Percentiles rank a stretch among this genome's conserved stretches.
These are phyloP conservation scores for Suhomyces coccinellae DNA, from an alignment of 1,139 yeast genomes.

Conservation along the genomic window DNA sequence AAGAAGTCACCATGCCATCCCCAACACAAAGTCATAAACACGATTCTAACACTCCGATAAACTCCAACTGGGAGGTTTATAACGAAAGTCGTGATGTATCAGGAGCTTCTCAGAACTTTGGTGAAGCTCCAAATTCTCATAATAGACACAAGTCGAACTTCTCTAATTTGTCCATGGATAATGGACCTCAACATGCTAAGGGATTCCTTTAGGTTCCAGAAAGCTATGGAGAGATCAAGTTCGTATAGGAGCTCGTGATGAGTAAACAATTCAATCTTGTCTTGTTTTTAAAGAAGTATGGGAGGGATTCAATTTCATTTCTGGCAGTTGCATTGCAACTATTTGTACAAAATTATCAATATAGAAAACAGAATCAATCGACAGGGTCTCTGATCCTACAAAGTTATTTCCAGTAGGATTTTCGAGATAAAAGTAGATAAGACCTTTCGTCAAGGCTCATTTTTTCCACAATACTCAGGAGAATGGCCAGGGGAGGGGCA, in stretches of 20 bases:
- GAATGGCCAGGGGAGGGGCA: neutral
- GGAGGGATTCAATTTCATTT: slow-evolving; percentile 4
- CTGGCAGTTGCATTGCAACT: slow-evolving; percentile 7
- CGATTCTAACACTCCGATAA: slow-evolving; percentile 21
- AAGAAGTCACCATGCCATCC: slow-evolving; percentile 19
- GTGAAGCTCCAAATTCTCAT: slow-evolving; percentile 17
- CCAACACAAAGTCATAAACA: slow-evolving; percentile 16
- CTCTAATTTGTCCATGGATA: slow-evolving; percentile 27
- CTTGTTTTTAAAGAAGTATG: neutral
- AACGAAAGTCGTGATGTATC: slow-evolving; percentile 5
- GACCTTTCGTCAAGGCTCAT: neutral
- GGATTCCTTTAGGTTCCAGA: slow-evolving; percentile 24
- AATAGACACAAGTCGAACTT: slow-evolving; percentile 30
- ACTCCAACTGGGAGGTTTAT: slow-evolving; percentile 10
- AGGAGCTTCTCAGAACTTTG: neutral
- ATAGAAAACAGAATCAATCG: neutral
- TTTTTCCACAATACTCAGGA: neutral
- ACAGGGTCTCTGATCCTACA: neutral
- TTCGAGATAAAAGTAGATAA: neutral
- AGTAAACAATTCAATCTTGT: neutral
- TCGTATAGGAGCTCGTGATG: too few species aligned
- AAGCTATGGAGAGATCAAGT: too few species aligned
- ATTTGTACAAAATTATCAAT: slow-evolving; percentile 1
- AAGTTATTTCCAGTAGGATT: neutral
- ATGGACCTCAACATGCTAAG: slow-evolving; percentile 34